These are phyloP conservation scores for Neopestalotiopsis clavispora DNA, from an alignment of 2,329 filamentous ascomycete genomes.

Conservation along the genomic window DNA sequence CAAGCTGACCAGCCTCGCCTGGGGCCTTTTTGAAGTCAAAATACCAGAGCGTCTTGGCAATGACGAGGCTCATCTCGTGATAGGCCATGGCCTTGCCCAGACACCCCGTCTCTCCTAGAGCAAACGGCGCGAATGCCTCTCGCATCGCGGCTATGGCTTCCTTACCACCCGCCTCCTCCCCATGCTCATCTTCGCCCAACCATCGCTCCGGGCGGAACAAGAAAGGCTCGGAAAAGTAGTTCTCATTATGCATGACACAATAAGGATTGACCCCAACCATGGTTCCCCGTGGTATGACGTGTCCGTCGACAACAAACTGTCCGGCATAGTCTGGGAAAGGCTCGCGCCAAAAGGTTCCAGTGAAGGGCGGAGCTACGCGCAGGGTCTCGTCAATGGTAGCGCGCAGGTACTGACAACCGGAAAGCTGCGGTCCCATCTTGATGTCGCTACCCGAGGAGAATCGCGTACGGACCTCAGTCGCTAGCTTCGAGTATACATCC, in stretches of 20 bases:
- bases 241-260: conserved; percentile 38
- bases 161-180: not conserved
- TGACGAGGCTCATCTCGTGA: conserved; percentile 24
- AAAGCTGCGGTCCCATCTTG: conserved; percentile 34
- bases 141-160: conserved; percentile 20
- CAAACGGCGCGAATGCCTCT: conserved; percentile 36
- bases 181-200: conserved; percentile 29
- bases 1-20: not conserved
- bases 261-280: conserved; percentile 39
- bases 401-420: conserved; percentile 44
- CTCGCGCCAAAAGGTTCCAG: conserved; percentile 38
- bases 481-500: conserved; percentile 30
- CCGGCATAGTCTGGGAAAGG: conserved; percentile 18
- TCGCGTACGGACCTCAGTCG: conserved; percentile 34
- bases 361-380: conserved; percentile 48
- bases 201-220: conserved; percentile 39
- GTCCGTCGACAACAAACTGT: conserved; percentile 25
- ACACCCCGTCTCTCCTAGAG: conserved; percentile 39
- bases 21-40: conserved; percentile 21
- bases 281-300: conserved; percentile 36
- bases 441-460: conserved; percentile 40
- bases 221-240: conserved; percentile 32
- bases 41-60: conserved; percentile 27
- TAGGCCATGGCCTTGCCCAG: conserved; percentile 35
- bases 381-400: conserved; percentile 53